Percentiles rank a stretch among this genome's conserved stretches.
These are phyloP conservation scores for Dionaea muscipula DNA, from an alignment of 179 eudicot species.

Conservation along the genomic window DNA sequence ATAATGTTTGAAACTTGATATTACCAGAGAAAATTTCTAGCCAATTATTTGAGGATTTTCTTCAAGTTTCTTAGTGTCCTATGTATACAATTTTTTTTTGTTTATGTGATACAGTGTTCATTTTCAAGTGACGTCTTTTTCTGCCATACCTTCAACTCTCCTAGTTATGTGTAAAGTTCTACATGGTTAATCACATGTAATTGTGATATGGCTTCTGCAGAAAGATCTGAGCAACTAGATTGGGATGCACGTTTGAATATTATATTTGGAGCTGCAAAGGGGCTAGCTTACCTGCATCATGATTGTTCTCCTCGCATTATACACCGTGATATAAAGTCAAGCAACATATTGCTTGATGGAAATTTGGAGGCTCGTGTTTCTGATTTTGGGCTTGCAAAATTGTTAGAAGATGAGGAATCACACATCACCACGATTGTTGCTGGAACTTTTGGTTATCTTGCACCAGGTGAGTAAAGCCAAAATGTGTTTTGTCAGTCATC, in stretches of 20 bases:
- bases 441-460: constrained; percentile 96
- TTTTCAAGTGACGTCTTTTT: not conserved
- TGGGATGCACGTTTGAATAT: constrained; percentile 87
- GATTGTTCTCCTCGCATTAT: constrained; percentile 95
- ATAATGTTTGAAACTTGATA: not conserved
- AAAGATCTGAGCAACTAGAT: constrained; percentile 69
- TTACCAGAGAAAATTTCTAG: too few species aligned
- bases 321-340: constrained; percentile 93
- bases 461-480: constrained; percentile 59
- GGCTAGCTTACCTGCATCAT: constrained; percentile 88
- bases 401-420: constrained; percentile 93
- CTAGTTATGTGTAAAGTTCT: not conserved
- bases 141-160: not conserved
- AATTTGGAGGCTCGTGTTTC: constrained; percentile 94
- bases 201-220: constrained; percentile 35
- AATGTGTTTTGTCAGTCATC: not conserved
- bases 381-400: constrained; percentile 94
- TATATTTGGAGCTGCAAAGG: constrained; percentile 89
- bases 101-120: too few species aligned
- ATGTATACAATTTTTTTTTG: too few species aligned
- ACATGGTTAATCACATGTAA: not conserved
- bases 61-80: too few species aligned
- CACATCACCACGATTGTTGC: constrained; percentile 98
- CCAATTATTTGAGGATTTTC: too few species aligned
- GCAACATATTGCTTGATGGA: constrained; percentile 94